Conservation (phyloP, 345 rosid genomes). For the Mangifera indica region DNA sequence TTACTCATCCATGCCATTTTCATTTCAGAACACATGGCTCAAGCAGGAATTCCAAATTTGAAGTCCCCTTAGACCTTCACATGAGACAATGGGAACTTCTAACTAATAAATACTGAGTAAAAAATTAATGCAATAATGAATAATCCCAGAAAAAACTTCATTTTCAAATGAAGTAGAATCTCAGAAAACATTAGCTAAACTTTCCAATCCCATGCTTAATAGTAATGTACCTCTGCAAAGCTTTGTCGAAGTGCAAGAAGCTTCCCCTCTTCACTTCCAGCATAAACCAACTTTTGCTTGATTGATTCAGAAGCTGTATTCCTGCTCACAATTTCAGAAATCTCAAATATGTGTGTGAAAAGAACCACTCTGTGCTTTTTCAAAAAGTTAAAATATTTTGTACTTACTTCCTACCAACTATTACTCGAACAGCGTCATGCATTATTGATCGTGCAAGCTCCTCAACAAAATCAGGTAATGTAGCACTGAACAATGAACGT, state of each 20-base stretch:
- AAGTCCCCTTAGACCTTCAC: conserved; percentile 2
- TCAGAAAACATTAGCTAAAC: neutral
- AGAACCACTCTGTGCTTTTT: neutral
- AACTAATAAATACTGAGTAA: neutral
- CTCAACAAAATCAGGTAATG: conserved; percentile 91
- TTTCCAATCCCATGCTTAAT: conserved; percentile 5
- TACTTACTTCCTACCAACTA: conserved; percentile 88
- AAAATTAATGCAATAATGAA: neutral
- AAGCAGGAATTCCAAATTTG: neutral
- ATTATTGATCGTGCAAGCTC: conserved; percentile 90
- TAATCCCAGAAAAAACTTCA: neutral
- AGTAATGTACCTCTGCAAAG: conserved; percentile 72
- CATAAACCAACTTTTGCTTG: conserved; percentile 82
- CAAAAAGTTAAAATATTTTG: conserved; percentile 2
- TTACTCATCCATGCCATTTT: neutral
- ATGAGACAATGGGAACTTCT: neutral
- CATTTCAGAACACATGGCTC: neutral
- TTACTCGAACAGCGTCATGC: conserved; percentile 96
- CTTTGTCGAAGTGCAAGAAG: conserved; percentile 89
- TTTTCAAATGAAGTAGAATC: neutral
- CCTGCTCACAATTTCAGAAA: conserved; percentile 43
- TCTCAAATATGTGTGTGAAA: neutral
- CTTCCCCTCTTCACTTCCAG: conserved; percentile 96
- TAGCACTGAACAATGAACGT: conserved; percentile 93
- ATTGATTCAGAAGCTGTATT: conserved; percentile 81